A percentile compares a stretch with the other conserved stretches of the same genome.
Evolutionary conservation across 176 grass and related monocot genomes (phyloP).

Genomic region (Triticum dicoccoides): DNA sequence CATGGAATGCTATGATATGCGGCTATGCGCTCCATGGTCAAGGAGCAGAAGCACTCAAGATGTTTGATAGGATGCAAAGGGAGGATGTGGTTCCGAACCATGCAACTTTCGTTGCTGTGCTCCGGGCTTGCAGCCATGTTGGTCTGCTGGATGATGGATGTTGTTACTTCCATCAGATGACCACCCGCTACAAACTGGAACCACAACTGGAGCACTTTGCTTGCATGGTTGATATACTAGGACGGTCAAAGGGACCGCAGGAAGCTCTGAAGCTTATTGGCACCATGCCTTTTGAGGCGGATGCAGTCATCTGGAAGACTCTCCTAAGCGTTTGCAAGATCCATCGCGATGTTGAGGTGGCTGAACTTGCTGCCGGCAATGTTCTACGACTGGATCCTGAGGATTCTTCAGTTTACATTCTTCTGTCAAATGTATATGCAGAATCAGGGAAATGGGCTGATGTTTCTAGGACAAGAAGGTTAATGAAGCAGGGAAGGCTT

Average conservation of each 20-base stretch:
- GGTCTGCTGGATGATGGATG: constrained; percentile 65
- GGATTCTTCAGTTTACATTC: constrained; percentile 74
- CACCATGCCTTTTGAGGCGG: constrained; percentile 70
- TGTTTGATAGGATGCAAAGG: constrained; percentile 84
- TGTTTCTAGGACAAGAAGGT: constrained; percentile 68
- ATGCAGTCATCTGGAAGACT: constrained; percentile 80
- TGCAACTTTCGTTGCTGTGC: constrained; percentile 78
- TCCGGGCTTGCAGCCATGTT: constrained; percentile 84
- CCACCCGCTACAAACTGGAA: constrained; percentile 50
- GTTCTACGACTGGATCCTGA: constrained; percentile 56
- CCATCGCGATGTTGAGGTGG: constrained; percentile 53
- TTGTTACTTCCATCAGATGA: constrained; percentile 71
- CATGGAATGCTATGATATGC: constrained; percentile 95
- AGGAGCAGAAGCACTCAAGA: constrained; percentile 65
- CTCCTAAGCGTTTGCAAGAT: constrained; percentile 75
- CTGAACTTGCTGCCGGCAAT: constrained; percentile 67
- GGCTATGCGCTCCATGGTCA: constrained; percentile 79
- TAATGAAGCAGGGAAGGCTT: constrained; percentile 59
- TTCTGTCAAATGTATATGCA: constrained; percentile 71
- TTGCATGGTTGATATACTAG: constrained; percentile 91
- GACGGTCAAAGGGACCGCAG: constrained; percentile 54
- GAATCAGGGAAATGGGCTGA: constrained; percentile 61
- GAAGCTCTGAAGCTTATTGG: constrained; percentile 68
- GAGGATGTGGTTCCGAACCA: constrained; percentile 74
- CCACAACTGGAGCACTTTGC: constrained; percentile 83